phyloP scores from a whole-genome alignment of 139 green algal species.

The Mychonastes homosphaera region DNA sequence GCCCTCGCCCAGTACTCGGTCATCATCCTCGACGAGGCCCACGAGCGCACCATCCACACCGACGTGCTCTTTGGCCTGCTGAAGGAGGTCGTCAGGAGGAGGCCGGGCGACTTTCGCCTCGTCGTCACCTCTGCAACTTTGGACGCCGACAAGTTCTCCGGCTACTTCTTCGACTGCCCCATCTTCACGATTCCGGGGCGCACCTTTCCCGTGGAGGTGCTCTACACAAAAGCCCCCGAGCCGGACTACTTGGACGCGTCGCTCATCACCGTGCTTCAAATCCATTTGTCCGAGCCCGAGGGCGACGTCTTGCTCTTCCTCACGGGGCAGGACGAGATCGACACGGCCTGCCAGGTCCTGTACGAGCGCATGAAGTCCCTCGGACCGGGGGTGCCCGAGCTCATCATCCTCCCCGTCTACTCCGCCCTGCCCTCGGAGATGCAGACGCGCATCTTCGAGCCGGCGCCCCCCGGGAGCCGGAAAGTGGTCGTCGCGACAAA shows the following conservation, averaged over 20 bases:
- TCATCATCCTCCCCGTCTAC: constrained; percentile 94
- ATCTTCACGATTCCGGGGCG: constrained; percentile 84
- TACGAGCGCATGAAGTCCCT: constrained; percentile 91
- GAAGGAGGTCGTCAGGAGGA: constrained; percentile 49
- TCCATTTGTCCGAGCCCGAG: constrained; percentile 70
- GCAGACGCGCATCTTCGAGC: constrained; percentile 94
- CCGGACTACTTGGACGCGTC: constrained; percentile 91
- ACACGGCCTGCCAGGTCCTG: constrained; percentile 78
- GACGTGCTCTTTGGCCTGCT: constrained; percentile 98
- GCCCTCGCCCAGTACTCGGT: constrained; percentile 57
- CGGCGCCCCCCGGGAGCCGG: constrained; percentile 74
- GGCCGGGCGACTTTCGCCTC: constrained; percentile 33
- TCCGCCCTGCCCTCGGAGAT: constrained; percentile 31
- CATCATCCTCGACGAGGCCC: constrained; percentile 94
- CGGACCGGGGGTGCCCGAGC: constrained; percentile 74
- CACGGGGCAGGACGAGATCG: constrained; percentile 93
- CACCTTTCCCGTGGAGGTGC: constrained; percentile 91
- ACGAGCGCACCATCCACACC: constrained; percentile 95
- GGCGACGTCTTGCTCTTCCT: constrained; percentile 91
- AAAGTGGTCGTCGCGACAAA: constrained; percentile 97
- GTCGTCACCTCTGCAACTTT: constrained; percentile 91
- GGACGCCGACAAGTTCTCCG: constrained; percentile 90
- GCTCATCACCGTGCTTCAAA: constrained; percentile 93
- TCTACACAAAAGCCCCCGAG: constrained; percentile 79
- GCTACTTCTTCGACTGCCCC: constrained; percentile 90